Evolutionary conservation across 225 moss, liverwort and hornwort genomes (phyloP), one percentile per base, ranked within the genome.

Genomic region (Climacium dendroides): DNA sequence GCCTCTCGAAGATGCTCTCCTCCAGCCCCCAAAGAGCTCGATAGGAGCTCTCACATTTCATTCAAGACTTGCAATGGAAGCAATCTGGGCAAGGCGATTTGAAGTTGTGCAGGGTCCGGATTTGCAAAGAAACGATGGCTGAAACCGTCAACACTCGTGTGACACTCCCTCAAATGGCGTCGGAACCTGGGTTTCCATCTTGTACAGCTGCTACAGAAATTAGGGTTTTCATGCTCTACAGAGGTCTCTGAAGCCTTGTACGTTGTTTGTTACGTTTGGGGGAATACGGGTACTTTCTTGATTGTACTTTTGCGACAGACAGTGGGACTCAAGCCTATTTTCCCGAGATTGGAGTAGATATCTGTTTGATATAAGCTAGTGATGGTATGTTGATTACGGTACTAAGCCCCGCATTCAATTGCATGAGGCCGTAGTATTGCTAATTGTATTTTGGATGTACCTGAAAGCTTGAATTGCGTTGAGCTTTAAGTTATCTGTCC

Each of bases 1-100:
- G 84, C 82, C 77, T 88, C 54, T 67, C 87, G 86, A 92, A 81
- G 66, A 59, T 90, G 73, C 84, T 92, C 66, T 85, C 90, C 54
- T 87, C 90, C 78, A 87, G 60, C 47, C 84, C 92, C 52, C 90
- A 90, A 81, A 48, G 90, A 81, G 62, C 83, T 78, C 77, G 62
- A 50, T 85, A 85, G 37, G 35, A 23, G 13, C 18, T 59, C 45
- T 45, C 72, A 34, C 25, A 47, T 26, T 52, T 81, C 26, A 81
- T 81, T 64, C 50, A 64, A 81, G 81, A 52, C 37, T 50, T 53
- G 82, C n/a, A 28, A 52, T 66, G 82, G 81, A 81, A 63, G 66
- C 53, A 19, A 67, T 67, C 24, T 52, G 82, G 67, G 53, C 50
- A 66, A 26, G 48, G 82, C 37, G 52, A 50, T 83, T 29, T 39